phyloP scores from a whole-genome alignment of 116 monocot species.

The Dioscorea cayenensis region DNA sequence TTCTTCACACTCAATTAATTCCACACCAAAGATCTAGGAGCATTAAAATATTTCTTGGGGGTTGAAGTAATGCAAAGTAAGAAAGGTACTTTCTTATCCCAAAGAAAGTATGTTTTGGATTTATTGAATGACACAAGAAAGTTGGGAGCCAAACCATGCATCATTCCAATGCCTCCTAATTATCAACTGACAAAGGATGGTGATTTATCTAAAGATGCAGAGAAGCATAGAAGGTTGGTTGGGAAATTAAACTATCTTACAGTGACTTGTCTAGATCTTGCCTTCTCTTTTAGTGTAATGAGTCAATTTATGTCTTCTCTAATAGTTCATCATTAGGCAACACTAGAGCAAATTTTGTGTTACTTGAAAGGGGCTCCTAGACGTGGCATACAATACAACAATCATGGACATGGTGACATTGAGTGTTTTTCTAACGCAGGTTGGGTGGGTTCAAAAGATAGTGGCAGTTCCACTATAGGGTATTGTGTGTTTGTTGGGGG shows the following conservation, averaged over 20 bases:
- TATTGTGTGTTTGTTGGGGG: slow-evolving; percentile 1
- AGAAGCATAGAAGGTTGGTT: not conserved
- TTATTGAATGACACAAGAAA: not conserved
- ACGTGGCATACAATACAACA: not conserved
- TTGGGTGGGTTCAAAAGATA: not conserved
- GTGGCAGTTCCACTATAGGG: not conserved
- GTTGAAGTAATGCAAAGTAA: not conserved
- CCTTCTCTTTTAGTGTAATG: not conserved
- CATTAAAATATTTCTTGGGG: slow-evolving; percentile 1
- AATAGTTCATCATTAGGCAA: not conserved
- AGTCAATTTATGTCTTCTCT: not conserved
- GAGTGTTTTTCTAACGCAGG: not conserved
- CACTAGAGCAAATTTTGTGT: not conserved
- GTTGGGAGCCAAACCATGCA: not conserved
- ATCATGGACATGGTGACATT: not conserved
- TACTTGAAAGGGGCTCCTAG: not conserved
- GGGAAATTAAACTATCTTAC: not conserved
- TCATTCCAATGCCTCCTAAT: not conserved
- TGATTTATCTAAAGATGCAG: not conserved
- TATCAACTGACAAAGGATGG: not conserved
- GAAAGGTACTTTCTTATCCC: not conserved
- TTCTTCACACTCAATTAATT: not conserved
- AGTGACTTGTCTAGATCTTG: not conserved
- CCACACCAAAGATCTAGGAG: not conserved
- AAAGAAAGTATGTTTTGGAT: not conserved